Base-by-base conservation (phyloP, 164 flowering plant genomes). In the Malania oleifera region DNA sequence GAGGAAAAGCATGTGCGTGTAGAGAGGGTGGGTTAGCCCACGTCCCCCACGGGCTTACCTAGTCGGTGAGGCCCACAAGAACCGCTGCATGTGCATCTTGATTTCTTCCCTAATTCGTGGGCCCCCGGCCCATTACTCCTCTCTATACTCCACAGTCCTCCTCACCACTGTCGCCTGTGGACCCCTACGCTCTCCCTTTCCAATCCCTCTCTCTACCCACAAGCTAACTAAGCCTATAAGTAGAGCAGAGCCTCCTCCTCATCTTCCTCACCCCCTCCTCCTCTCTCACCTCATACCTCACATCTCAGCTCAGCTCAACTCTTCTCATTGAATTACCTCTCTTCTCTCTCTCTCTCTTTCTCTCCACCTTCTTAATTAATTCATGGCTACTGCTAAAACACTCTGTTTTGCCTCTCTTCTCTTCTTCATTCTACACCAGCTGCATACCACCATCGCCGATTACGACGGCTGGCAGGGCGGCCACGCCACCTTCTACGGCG, bases 401-500 rank as follows among this genome's bases (percentile, higher is more conserved):
- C 40, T 52, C 15, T 23, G 38, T 27, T 23, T 25, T 15, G 29
- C 38, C 19, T 26, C 11, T 34, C 46, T 51, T 14, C 19, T 65
- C 51, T 44, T 56, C 54, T 25, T 28, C 43, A 35, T 17, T 6
- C 22, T 17, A 26, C 17, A 55, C 43, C 40, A 44, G 35, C 1
- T 58, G 24, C 56, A 29, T 11, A 56, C 9, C 29, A 27, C 59
- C n/a, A 8, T 52, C 2, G 74, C 70, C 1, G 72, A 63, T 26
- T 57, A 57, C 19, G 60, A 69, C 1, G 78, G 73, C 20, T 77
- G 79, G 82, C 29, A 72, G 13, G 34, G 57, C 25, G 82, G 47
- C 14, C 82, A 78, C 47, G 82, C 82, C 67, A 78, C 79, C 17
- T 78, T 78, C 60, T 78, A 78, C 28, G 82, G 81, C 24, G 79